Base-by-base conservation (phyloP, 805 yeast species). In the Yamadazyma takamatsuzukensis region DNA sequence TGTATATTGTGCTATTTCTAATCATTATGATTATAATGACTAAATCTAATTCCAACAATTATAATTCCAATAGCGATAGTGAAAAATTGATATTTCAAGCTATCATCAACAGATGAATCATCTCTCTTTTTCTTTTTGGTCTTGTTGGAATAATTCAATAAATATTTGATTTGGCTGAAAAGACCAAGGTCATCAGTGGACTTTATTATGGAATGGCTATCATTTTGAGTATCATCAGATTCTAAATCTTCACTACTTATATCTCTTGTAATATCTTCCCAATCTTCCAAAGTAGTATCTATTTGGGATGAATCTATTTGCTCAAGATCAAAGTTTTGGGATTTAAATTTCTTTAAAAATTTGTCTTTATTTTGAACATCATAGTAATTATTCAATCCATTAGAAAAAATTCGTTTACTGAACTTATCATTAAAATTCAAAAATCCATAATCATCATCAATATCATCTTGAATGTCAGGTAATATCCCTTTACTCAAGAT, bases 61-160 rank as follows among this genome's bases (percentile, higher is more conserved):
- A 61, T 49, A 4, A 67, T 66, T 13, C 71, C 72, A 24, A 67
- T 45, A 7, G 69, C 65, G 21, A 67, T 56, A 27, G 68, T 59
- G 26, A 67, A 50, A 34, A 67, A 67, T 44, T 64, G 67, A 41
- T 61, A 62, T 47, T 60, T 63, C 37, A 67, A 49, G 22, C 53
- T 48, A 41, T 67, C 72, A 31, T 67, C 72, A 19, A 59, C 65
- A 21, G 57, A 43, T 12, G 42, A 37, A 21, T 51, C 57, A 13
- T 42, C 45, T 17, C 18, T 17, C 17, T 45, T 48, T 23, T 43
- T 42, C 28, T 44, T 49, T 10, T 30, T 33, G 12, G 34, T 33
- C 3, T 32, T 21, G 19, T 36, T 18, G 10, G 34, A 14, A 4
- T 70, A 68, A 21, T 59, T 42, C 1, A 66, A 42, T 27, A 64